Evolutionary conservation across 2,329 filamentous ascomycete species (phyloP), one percentile per base, ranked within the genome.

Genomic region (Myriosclerotinia curreyana): DNA sequence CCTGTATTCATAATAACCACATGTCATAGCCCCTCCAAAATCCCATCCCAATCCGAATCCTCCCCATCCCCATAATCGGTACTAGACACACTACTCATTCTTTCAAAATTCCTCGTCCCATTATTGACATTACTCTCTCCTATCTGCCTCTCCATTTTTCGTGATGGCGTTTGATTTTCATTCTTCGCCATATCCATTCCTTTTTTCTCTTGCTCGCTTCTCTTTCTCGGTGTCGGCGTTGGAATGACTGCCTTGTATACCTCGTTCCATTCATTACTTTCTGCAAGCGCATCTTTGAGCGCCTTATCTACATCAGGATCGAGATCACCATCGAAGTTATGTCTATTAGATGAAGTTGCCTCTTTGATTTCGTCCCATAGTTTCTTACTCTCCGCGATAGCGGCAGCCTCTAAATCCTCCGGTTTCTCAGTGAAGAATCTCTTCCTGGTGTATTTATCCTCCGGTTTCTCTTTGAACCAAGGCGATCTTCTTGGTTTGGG

Each of bases 1-100:
- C 9, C 28, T 3, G 9, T 60, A 4, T 36, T n/a, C 11, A 3
- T 22, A 28, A 2, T 8, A 14, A 52, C 31, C 31, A 52, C 8
- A 31, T 17, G 17, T 50, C 36, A 51, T n/a, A 60, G 20, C 17
- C 46, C 17, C 6, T 51, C 34, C 22, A 60, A 40, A 9, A 56
- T 15, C n/a, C 5, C 22, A 4, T 55, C 51, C 50, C 60, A 62
- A 20, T 62, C 60, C 11, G 25, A 55, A 17, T 38, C 50, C 15
- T 48, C 31, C 15, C 60, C 50, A 73, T 70, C 70, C 31, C 72
- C 73, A 66, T 74, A 74, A 67, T 74, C 73, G 1, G 72, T 72
- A 22, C 60, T 66, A 28, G 54, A 49, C 40, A 67, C 69, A 12
- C 53, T 50, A 40, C 64, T 53, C 52, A 6, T n/a, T 7, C 68